Evolutionary conservation across 208 protist species (phyloP), one percentile per base, ranked within the genome.

Genomic region (Trypanosoma rangeli): DNA sequence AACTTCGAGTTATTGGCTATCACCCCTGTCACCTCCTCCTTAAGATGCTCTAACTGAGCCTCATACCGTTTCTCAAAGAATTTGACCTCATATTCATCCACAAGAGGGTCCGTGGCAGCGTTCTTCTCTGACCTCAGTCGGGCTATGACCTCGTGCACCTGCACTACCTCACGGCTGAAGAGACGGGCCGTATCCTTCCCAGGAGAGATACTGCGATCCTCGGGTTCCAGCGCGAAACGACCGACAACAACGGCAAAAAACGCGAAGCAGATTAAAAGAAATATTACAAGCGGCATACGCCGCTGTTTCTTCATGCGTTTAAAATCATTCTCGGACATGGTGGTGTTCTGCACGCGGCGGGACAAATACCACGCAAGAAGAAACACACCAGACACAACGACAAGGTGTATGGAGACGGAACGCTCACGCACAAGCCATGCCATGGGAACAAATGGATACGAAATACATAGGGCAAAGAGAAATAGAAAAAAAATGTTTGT

Each of bases 361-460:
- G 54, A 77, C 35, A 80, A 66, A 26, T 59, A 55, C 61, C 52
- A 78, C 31, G 70, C 50, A 13, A 69, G 31, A 0, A 50, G 0
- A 74, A 84, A 85, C 24, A 79, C 35, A 12, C 53, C n/a, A 26
- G 59, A 39, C 13, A 82, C 59, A 0, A n/a, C 29, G 10, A 10
- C 46, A 39, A 82, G 31, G 31, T 86, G 79, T 0, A 77, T 28
- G 1, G 87, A 48, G 18, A 86, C 80, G 7, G 85, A 82, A 55
- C 72, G 73, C 64, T 94, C 85, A 33, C 88, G 83, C 29, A 92
- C 55, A 9, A 94, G n/a, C 77, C 79, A 86, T 4, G 54, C 88
- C 70, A 89, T 77, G 15, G 85, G 85, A 49, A 92, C 85, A 65
- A 94, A 94, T 24, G 88, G 88, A 68, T 90, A 94, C 8, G 79